phyloP scores from a whole-genome alignment of 228 moss, liverwort and hornwort species.

The Sphagnum magellanicum region DNA sequence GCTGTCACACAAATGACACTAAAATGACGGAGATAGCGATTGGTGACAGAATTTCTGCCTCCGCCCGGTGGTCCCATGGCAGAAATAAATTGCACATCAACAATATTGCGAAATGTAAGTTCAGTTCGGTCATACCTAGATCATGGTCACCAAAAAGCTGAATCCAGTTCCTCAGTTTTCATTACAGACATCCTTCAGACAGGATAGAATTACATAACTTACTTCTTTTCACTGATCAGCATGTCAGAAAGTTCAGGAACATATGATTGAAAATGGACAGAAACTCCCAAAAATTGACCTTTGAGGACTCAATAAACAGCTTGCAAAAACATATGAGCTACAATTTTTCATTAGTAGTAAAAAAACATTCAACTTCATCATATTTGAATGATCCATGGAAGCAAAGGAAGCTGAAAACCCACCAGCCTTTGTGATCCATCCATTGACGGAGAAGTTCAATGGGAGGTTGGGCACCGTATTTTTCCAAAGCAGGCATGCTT shows the following conservation, averaged over 20 bases:
- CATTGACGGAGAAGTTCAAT: slow-evolving; percentile 91
- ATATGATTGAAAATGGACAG: neutral
- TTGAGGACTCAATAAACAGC: neutral
- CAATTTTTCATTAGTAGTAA: neutral
- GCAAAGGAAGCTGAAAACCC: neutral
- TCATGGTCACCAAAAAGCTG: neutral
- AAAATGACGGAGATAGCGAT: slow-evolving; percentile 81
- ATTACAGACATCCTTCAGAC: no score
- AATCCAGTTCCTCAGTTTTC: no score
- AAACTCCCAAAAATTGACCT: no score
- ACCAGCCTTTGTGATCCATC: slow-evolving; percentile 95
- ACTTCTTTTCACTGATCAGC: no score
- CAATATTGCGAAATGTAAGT: slow-evolving; percentile 58
- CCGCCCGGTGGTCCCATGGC: slow-evolving; percentile 84
- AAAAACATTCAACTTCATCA: neutral
- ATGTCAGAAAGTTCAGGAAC: no score
- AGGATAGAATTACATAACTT: no score
- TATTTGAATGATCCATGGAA: neutral
- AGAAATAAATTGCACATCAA: slow-evolving; percentile 79
- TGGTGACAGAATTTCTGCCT: slow-evolving; percentile 73
- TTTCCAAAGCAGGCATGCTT: slow-evolving; percentile 81
- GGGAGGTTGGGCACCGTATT: slow-evolving; percentile 87
- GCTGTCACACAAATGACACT: slow-evolving; percentile 72
- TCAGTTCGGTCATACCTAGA: slow-evolving; percentile 72
- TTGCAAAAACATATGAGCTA: neutral